phyloP scores from a whole-genome alignment of 2,329 filamentous ascomycete species.

The Xylariaceae sp. region DNA sequence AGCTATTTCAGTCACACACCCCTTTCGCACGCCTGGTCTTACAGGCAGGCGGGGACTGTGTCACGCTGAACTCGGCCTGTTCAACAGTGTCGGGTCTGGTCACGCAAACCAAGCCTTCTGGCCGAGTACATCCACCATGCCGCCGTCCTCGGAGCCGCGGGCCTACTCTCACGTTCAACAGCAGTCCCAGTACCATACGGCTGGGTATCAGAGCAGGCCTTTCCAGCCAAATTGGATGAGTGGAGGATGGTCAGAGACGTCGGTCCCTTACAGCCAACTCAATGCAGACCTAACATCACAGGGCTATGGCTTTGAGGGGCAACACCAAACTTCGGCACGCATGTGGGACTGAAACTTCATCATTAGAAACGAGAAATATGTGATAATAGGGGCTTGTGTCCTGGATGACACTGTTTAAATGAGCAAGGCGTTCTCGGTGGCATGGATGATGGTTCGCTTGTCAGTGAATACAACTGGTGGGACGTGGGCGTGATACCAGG shows the following conservation, averaged over 20 bases:
- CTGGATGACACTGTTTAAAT: constrained; percentile 3
- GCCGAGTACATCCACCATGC: constrained; percentile 12
- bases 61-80: constrained; percentile 14
- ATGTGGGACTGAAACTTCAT: constrained; percentile 16
- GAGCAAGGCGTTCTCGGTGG: constrained; percentile 11
- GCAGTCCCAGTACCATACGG: constrained; percentile 7
- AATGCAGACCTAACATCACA: constrained; percentile 18
- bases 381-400: background rate
- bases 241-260: constrained; percentile 20
- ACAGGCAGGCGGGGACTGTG: constrained; percentile 16
- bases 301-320: constrained; percentile 9
- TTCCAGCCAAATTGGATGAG: constrained; percentile 3
- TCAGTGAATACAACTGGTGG: background rate
- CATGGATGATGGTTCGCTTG: constrained; percentile 4
- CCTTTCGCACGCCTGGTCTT: constrained; percentile 14
- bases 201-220: constrained; percentile 6
- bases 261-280: constrained; percentile 14
- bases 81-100: constrained; percentile 12
- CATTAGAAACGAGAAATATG: background rate
- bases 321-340: constrained; percentile 10
- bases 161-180: constrained; percentile 17
- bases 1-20: constrained; percentile 2
- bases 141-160: constrained; percentile 12
- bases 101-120: constrained; percentile 17
- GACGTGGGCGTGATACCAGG: background rate